Conservation (phyloP, 495 filamentous ascomycete species). For the Extremus antarcticus region DNA sequence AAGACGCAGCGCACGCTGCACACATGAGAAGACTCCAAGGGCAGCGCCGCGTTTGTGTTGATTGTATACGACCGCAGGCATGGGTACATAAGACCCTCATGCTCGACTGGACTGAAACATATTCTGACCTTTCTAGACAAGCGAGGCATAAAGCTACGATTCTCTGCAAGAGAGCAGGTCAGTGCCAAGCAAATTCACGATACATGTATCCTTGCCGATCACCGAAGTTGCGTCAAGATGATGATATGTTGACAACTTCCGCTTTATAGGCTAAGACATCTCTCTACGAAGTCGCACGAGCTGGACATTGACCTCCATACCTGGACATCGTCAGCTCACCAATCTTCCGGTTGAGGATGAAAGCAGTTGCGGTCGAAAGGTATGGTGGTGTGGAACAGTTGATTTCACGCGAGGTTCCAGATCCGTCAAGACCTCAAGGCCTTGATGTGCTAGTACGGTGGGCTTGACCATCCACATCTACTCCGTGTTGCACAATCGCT, state of each 20-base stretch:
- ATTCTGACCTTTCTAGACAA: no score
- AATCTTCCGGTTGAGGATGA: no score
- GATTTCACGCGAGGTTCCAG: slow-evolving; percentile 16
- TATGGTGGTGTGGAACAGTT: slow-evolving; percentile 27
- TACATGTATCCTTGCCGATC: neutral
- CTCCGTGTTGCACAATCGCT: neutral
- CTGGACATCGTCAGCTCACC: neutral
- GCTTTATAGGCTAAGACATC: neutral
- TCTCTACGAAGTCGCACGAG: neutral
- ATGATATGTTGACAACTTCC: neutral
- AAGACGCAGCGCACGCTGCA: no score
- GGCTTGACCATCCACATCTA: neutral
- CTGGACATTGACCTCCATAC: neutral
- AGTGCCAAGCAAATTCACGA: no score
- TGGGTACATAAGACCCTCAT: no score
- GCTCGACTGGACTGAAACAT: no score
- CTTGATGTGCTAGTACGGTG: slow-evolving; percentile 27
- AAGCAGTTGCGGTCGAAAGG: slow-evolving; percentile 24
- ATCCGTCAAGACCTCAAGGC: slow-evolving; percentile 18
- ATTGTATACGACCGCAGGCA: no score
- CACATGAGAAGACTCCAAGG: no score
- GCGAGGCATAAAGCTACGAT: no score
- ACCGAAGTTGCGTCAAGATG: neutral
- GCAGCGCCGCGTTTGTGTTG: no score
- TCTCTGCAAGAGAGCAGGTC: no score